phyloP scores from a whole-genome alignment of 768 basidiomycete genomes.

The Leccinellum albellum region DNA sequence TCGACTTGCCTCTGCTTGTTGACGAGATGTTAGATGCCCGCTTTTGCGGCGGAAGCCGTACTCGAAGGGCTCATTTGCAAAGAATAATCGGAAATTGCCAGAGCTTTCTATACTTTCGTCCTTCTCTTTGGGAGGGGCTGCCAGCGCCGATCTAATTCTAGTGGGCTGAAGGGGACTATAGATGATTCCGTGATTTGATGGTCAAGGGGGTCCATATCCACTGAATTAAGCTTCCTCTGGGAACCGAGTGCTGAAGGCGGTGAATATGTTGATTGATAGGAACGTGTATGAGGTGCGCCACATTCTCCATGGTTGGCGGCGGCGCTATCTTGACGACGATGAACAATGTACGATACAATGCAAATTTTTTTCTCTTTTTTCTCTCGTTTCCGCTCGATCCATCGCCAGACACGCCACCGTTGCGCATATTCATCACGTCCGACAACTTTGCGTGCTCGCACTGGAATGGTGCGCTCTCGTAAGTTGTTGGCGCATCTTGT shows the following conservation, averaged over 20 bases:
- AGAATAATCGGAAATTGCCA: constrained; percentile 18
- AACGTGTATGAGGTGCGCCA: constrained; percentile 14
- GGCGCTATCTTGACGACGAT: constrained; percentile 8
- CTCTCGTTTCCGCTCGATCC: constrained; percentile 10
- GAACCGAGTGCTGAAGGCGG: neutral
- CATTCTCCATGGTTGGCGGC: constrained; percentile 6
- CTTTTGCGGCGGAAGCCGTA: constrained; percentile 17
- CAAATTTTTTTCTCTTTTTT: neutral
- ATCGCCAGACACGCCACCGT: constrained; percentile 17
- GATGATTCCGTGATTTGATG: constrained; percentile 17
- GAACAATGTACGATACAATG: neutral
- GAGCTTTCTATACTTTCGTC: constrained; percentile 12
- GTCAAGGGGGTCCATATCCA: neutral
- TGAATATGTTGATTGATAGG: constrained; percentile 1
- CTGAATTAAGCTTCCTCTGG: constrained; percentile 15
- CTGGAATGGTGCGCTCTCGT: constrained; percentile 8
- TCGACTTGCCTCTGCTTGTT: constrained; percentile 11
- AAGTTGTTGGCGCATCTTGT: no score
- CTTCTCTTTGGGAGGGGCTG: constrained; percentile 13
- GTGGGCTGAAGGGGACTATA: constrained; percentile 13
- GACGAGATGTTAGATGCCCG: constrained; percentile 18
- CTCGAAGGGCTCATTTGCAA: constrained; percentile 16
- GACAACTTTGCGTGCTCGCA: neutral
- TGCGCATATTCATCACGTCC: constrained; percentile 1
- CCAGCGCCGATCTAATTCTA: constrained; percentile 20